Evolutionary conservation across 2,329 filamentous ascomycete genomes (phyloP), one percentile per base, ranked within the genome.

Genomic region (Penicillium crustosum): DNA sequence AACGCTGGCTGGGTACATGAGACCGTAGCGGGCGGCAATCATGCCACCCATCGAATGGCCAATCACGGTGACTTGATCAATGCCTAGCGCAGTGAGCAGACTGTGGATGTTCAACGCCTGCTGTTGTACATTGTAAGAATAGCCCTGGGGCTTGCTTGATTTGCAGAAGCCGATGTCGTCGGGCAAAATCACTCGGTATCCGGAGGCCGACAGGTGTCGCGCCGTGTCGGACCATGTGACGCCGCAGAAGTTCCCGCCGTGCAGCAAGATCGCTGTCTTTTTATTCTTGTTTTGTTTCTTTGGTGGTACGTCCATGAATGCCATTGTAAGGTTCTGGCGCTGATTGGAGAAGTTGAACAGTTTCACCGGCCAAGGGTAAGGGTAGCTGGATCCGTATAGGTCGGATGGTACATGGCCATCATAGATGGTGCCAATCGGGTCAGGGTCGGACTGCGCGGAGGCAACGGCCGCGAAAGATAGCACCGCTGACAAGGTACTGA

Each of bases 131-230:
- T 61, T 60, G 49, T 61, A 61, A 13, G 57, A 48, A 19, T 61
- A 61, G 13, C 59, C 59, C 33, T 60, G 59, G 17, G 59, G 59
- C 19, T 60, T 61, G 53, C 59, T 61, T 21, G 59, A 61, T 23
- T 60, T 61, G 57, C 59, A 61, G n/a, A 61, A 61, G 19, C 59
- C 59, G 23, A 61, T 61, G 38, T 61, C 59, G 17, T 61, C 59
- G 23, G 59, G 57, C n/a, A 61, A 13, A 6, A 61, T 61, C 13
- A 61, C 59, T 50, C 59, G 53, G 43, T 61, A 61, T 33, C 59
- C 59, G 3, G 45, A 45, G 7, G 59, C 59, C 4, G 59, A 57
- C 15, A 61, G 38, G 4, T 59, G 49, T 21, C 59, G 57, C 36
- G 59, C 59, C 1, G 59, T 61, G 39, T 53, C 59, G 21, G 57